These are phyloP conservation scores for Dysphania ambrosioides DNA, from an alignment of 148 eudicot genomes.

Conservation along the genomic window DNA sequence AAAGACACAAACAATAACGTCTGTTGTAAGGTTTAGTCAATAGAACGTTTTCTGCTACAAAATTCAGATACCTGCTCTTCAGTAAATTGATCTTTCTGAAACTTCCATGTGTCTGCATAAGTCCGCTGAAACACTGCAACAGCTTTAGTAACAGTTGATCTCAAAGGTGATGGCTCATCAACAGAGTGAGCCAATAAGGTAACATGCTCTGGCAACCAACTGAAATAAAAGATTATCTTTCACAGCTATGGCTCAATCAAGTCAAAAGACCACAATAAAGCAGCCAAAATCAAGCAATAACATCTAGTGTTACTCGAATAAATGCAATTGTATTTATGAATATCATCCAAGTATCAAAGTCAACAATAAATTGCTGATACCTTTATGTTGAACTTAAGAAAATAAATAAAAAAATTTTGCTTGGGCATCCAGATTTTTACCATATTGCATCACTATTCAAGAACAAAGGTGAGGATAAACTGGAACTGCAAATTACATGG, in stretches of 20 bases:
- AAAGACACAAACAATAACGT: conserved; percentile 9
- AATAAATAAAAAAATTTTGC: no score
- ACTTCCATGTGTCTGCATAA: conserved; percentile 94
- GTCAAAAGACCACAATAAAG: conserved; percentile 1
- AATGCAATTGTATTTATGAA: background rate
- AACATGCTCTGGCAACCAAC: conserved; percentile 92
- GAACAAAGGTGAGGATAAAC: background rate
- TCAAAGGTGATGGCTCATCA: conserved; percentile 80
- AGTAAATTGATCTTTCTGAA: conserved; percentile 85
- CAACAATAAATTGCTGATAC: background rate
- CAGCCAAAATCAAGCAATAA: background rate
- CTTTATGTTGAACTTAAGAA: background rate
- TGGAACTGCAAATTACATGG: background rate
- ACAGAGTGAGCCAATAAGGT: conserved; percentile 73
- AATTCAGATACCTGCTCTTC: conserved; percentile 80
- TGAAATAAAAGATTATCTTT: conserved; percentile 34
- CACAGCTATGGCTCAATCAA: background rate
- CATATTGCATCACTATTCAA: background rate
- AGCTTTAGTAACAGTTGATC: conserved; percentile 91
- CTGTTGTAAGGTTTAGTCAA: background rate
- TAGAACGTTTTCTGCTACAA: background rate
- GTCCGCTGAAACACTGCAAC: conserved; percentile 96
- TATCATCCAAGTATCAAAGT: background rate
- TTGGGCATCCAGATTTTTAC: background rate
- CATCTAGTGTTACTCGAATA: background rate